These are phyloP conservation scores for Ramalina intermedia DNA, from an alignment of 495 filamentous ascomycete genomes.

Conservation along the genomic window DNA sequence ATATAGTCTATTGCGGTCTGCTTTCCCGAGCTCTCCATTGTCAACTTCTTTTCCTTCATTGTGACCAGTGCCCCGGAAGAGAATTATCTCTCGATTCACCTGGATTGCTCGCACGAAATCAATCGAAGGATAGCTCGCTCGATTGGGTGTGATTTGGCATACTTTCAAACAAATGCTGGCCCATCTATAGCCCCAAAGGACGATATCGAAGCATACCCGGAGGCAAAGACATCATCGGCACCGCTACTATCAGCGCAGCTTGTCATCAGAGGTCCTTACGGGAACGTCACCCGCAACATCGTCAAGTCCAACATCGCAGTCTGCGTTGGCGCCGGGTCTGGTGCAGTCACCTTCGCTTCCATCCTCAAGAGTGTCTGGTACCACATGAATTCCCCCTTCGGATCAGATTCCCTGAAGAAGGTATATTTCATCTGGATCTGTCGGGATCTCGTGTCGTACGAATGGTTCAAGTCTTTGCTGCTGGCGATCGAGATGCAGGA, in stretches of 20 bases:
- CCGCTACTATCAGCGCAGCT: slow-evolving; percentile 35
- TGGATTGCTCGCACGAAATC: slow-evolving; percentile 58
- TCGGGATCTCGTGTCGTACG: slow-evolving; percentile 62
- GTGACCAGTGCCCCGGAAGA: slow-evolving; percentile 69
- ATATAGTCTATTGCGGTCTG: slow-evolving; percentile 60
- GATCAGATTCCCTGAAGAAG: slow-evolving; percentile 58
- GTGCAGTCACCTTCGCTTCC: slow-evolving; percentile 61
- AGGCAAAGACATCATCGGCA: too few relatives aligned
- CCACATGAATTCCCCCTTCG: slow-evolving; percentile 66
- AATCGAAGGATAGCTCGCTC: slow-evolving; percentile 47
- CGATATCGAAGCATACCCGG: slow-evolving; percentile 31
- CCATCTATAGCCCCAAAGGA: slow-evolving; percentile 32
- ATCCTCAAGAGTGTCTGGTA: slow-evolving; percentile 79
- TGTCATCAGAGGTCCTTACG: slow-evolving; percentile 67
- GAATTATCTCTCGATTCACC: slow-evolving; percentile 68
- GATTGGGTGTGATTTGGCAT: slow-evolving; percentile 54
- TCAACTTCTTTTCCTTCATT: slow-evolving; percentile 70
- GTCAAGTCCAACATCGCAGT: slow-evolving; percentile 65
- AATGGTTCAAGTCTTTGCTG: slow-evolving; percentile 69
- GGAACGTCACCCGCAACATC: slow-evolving; percentile 60
- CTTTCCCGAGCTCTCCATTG: slow-evolving; percentile 65
- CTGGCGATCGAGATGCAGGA: slow-evolving; percentile 74
- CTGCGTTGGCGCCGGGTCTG: slow-evolving; percentile 56
- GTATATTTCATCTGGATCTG: slow-evolving; percentile 83
- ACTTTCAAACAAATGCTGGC: slow-evolving; percentile 22